Evolutionary conservation across 495 filamentous ascomycete species (phyloP).

Genomic region (Rostrohypoxylon terebratum): DNA sequence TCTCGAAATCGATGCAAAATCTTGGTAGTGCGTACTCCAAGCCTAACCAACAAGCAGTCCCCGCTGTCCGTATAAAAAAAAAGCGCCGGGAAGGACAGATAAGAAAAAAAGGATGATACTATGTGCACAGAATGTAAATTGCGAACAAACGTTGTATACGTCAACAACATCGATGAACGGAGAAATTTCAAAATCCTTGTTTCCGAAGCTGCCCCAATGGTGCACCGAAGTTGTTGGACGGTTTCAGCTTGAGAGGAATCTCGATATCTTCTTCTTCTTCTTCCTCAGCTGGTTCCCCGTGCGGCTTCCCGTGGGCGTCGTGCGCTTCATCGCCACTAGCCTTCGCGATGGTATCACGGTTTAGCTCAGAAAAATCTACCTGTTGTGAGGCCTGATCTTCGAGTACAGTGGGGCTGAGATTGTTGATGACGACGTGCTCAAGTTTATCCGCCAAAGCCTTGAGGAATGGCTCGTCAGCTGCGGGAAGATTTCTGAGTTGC

Average conservation of each 20-base stretch:
- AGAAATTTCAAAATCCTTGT: constrained; percentile 6
- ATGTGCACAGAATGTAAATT: constrained; percentile 24
- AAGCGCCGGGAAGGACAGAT: constrained; percentile 8
- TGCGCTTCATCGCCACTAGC: constrained; percentile 27
- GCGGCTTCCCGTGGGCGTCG: constrained; percentile 27
- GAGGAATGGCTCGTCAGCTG: constrained; percentile 62
- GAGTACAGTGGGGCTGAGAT: constrained; percentile 55
- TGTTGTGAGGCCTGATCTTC: constrained; percentile 31
- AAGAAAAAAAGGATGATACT: constrained; percentile 16
- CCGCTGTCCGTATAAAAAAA: constrained; percentile 17
- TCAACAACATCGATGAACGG: neutral
- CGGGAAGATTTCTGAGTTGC: constrained; percentile 59
- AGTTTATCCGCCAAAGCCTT: constrained; percentile 57
- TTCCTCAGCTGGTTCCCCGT: constrained; percentile 43
- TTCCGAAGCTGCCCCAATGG: constrained; percentile 45
- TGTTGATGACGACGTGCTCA: constrained; percentile 52
- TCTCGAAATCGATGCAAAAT: constrained; percentile 35
- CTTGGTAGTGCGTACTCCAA: neutral
- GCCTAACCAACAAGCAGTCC: constrained; percentile 4
- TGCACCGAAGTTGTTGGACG: constrained; percentile 70
- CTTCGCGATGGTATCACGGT: constrained; percentile 2
- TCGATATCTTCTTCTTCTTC: constrained; percentile 64
- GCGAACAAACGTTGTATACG: neutral
- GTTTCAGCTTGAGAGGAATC: constrained; percentile 68
- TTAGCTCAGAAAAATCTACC: neutral